These are phyloP conservation scores for Cladorrhinum sp. DNA, from an alignment of 2,329 filamentous ascomycete species.

Conservation along the genomic window DNA sequence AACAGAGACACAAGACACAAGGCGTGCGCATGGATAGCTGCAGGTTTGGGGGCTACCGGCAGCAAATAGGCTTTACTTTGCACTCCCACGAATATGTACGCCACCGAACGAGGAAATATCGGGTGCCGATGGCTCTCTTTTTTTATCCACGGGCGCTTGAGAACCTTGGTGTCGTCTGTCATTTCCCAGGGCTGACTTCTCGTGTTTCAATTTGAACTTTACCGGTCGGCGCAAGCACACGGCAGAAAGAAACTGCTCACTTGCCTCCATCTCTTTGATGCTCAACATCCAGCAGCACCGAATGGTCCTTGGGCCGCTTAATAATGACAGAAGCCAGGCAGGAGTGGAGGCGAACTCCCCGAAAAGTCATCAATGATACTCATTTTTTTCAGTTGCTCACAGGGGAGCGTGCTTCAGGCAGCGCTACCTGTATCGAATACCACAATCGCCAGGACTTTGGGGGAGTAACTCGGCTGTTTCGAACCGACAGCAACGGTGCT, in stretches of 20 bases:
- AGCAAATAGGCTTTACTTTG: constrained; percentile 18
- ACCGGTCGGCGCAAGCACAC: no score
- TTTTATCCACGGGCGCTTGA: constrained; percentile 2
- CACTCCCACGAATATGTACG: constrained; percentile 22
- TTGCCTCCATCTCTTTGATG: background rate
- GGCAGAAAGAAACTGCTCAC: no score
- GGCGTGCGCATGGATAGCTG: constrained; percentile 14
- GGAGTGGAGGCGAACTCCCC: no score
- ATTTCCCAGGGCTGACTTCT: background rate
- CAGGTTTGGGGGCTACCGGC: constrained; percentile 17
- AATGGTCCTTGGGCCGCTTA: no score
- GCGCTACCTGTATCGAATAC: constrained; percentile 9
- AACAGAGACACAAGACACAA: background rate
- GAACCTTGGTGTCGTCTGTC: background rate
- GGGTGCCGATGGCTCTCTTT: constrained; percentile 1
- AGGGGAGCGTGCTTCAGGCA: constrained; percentile 9
- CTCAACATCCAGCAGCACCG: background rate
- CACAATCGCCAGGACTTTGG: background rate
- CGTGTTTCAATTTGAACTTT: no score
- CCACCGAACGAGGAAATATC: constrained; percentile 21
- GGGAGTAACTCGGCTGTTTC: constrained; percentile 5
- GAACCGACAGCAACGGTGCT: constrained; percentile 3
- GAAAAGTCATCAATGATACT: background rate
- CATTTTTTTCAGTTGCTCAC: background rate
- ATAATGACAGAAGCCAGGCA: background rate